These are phyloP conservation scores for Sclerotinia glacialis DNA, from an alignment of 2,329 filamentous ascomycete species.

Conservation along the genomic window DNA sequence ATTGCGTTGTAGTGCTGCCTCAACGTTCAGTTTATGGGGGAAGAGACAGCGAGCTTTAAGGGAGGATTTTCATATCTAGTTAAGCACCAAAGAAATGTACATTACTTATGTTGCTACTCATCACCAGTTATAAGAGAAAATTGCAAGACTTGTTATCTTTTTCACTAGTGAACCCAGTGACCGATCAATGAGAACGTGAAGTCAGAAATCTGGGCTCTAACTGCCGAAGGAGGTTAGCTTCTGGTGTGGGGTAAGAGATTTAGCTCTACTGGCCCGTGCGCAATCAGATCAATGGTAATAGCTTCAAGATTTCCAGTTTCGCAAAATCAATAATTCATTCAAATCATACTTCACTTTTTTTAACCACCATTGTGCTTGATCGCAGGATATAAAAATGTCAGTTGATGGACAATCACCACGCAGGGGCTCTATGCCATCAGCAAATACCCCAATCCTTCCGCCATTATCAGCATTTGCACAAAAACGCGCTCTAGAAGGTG, in stretches of 20 bases:
- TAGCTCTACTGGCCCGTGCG: not conserved
- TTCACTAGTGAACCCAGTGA: no score
- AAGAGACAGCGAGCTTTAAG: not conserved
- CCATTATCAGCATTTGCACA: constrained; percentile 52
- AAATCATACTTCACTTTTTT: not conserved
- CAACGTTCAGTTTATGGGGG: not conserved
- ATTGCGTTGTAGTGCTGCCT: not conserved
- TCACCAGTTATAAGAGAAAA: not conserved
- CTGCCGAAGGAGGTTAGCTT: no score
- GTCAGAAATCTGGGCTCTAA: no score
- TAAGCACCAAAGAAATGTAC: not conserved
- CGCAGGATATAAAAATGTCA: constrained; percentile 10
- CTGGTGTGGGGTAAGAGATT: not conserved
- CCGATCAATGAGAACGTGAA: no score
- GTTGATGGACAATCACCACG: constrained; percentile 19
- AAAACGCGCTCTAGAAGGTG: constrained; percentile 66
- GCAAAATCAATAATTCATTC: constrained; percentile 3
- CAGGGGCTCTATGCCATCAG: constrained; percentile 15
- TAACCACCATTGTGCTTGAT: not conserved
- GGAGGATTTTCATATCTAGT: not conserved
- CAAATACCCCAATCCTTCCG: constrained; percentile 42
- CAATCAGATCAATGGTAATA: not conserved
- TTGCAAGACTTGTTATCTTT: no score
- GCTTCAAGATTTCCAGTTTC: constrained; percentile 12
- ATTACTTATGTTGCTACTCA: not conserved